A percentile compares a stretch with the other conserved stretches of the same genome.
These are phyloP conservation scores for Monosporascus cannonballus DNA, from an alignment of 2,329 filamentous ascomycete species.

Conservation along the genomic window DNA sequence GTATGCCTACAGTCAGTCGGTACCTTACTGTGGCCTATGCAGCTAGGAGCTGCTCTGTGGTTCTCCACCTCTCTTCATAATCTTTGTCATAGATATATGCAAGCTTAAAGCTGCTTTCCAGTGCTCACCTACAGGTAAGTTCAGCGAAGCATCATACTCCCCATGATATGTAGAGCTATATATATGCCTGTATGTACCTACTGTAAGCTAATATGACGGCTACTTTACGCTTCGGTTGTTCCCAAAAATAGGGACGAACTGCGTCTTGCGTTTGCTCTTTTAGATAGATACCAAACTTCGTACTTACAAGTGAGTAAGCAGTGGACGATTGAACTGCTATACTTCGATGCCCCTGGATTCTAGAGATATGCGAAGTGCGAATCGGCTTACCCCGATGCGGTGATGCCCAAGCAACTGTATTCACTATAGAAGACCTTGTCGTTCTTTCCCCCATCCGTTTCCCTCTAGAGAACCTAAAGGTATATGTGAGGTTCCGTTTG, in stretches of 20 bases:
- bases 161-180: no score
- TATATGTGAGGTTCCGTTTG: neutral
- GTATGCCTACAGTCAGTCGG: neutral
- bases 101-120: neutral
- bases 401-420: no score
- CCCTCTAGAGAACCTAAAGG: no score
- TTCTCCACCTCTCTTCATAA: neutral
- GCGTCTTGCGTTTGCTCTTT: neutral
- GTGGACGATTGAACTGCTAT: neutral
- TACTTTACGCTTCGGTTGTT: neutral
- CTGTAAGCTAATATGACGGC: no score
- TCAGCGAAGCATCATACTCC: neutral
- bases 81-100: neutral
- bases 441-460: no score
- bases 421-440: no score
- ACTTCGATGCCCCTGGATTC: no score
- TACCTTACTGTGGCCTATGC: neutral
- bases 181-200: no score
- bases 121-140: neutral
- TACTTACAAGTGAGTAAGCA: neutral
- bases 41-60: neutral
- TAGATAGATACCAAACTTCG: neutral
- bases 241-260: neutral
- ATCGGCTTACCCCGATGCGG: no score
- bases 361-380: no score